Conservation (phyloP, 805 yeast species). For the Kockiozyma suomiensis region DNA sequence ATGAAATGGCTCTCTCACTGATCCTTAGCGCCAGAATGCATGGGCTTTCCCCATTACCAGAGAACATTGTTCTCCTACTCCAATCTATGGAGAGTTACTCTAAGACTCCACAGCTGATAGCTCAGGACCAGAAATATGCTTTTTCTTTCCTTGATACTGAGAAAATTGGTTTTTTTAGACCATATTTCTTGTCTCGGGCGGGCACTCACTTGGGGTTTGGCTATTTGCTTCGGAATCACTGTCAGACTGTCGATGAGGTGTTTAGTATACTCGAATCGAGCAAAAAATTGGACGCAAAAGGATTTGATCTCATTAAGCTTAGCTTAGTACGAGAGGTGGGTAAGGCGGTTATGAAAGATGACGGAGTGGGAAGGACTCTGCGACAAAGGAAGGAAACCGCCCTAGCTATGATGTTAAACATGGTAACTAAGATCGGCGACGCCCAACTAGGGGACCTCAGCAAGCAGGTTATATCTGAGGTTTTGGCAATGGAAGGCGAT, state of each 20-base stretch:
- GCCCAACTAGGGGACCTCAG: background rate
- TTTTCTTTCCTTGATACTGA: background rate
- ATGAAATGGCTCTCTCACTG: slow-evolving; percentile 4
- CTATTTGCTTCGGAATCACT: background rate
- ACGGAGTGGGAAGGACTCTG: background rate
- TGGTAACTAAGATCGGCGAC: background rate
- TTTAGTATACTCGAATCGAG: slow-evolving; percentile 8
- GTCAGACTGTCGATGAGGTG: slow-evolving; percentile 17
- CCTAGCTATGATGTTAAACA: background rate
- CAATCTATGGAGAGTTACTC: background rate
- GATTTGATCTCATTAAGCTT: background rate
- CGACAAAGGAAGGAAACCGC: background rate
- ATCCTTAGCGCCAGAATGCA: slow-evolving; percentile 7
- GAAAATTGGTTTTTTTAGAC: slow-evolving; percentile 19
- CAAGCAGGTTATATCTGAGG: background rate
- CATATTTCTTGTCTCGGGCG: slow-evolving; percentile 11
- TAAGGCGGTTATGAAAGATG: background rate
- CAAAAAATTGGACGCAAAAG: background rate
- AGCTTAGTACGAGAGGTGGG: background rate
- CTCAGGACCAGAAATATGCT: background rate
- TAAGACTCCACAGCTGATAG: background rate
- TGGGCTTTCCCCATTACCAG: slow-evolving; percentile 10
- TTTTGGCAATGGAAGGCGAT: background rate
- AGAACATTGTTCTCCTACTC: background rate
- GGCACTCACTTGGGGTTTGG: background rate